Conservation (phyloP, 495 filamentous ascomycete genomes). For the Wilcoxina mikolae region DNA sequence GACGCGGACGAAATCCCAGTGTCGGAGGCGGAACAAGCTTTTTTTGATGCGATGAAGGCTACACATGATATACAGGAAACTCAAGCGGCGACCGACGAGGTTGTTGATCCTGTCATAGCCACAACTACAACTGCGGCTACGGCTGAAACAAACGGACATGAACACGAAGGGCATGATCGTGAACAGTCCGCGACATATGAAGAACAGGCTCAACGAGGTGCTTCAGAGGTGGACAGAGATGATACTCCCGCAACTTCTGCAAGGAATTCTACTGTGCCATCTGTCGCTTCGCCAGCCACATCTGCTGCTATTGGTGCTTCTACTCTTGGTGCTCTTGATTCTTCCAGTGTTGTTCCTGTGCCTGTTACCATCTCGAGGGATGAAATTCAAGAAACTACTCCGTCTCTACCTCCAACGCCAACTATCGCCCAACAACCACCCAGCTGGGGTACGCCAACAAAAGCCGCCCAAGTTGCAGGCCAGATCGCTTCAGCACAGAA, state of each 20-base stretch:
- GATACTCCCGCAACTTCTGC: neutral
- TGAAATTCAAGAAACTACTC: neutral
- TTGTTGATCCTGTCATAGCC: neutral
- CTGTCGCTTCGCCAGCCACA: slow-evolving; percentile 42
- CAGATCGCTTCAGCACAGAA: slow-evolving; percentile 30
- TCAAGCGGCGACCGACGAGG: slow-evolving; percentile 12
- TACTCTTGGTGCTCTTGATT: slow-evolving; percentile 30
- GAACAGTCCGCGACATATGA: slow-evolving; percentile 24
- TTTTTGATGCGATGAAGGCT: slow-evolving; percentile 34
- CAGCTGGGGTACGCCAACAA: neutral
- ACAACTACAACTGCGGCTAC: neutral
- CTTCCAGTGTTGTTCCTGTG: slow-evolving; percentile 1
- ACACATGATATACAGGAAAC: slow-evolving; percentile 17
- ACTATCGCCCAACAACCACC: neutral
- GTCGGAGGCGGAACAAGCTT: slow-evolving; percentile 44
- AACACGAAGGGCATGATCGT: neutral
- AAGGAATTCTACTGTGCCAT: slow-evolving; percentile 38
- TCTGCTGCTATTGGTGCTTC: slow-evolving; percentile 41
- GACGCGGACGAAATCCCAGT: slow-evolving; percentile 8
- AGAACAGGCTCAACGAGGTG: slow-evolving; percentile 35
- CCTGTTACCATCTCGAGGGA: neutral
- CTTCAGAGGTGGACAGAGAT: slow-evolving; percentile 13
- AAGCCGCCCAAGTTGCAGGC: neutral
- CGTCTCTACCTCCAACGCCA: slow-evolving; percentile 1
- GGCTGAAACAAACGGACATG: neutral